A percentile compares a stretch with the other conserved stretches of the same genome.
These are phyloP conservation scores for Chaetomium tenue DNA, from an alignment of 495 filamentous ascomycete genomes.

Conservation along the genomic window DNA sequence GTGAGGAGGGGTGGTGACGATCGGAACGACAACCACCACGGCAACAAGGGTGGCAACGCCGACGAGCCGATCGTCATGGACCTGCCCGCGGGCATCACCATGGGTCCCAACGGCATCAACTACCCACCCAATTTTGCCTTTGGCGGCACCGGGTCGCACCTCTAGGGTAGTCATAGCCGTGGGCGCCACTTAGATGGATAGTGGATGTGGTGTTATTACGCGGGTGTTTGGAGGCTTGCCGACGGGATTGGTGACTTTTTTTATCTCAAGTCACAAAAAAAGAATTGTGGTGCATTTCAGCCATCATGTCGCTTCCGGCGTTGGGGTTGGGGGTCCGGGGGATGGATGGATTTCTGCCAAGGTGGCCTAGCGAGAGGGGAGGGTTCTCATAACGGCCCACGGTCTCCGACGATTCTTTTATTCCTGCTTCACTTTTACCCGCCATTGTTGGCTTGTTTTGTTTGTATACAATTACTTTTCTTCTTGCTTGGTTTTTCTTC, in stretches of 20 bases:
- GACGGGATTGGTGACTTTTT: too few relatives aligned
- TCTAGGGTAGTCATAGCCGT: background rate
- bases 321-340: too few relatives aligned
- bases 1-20: conserved; percentile 33
- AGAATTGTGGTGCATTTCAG: too few relatives aligned
- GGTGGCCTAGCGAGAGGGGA: too few relatives aligned
- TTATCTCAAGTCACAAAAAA: too few relatives aligned
- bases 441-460: background rate
- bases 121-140: conserved; percentile 35
- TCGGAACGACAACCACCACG: conserved; percentile 46
- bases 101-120: conserved; percentile 64
- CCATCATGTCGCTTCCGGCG: too few relatives aligned
- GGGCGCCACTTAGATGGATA: background rate
- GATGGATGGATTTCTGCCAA: too few relatives aligned
- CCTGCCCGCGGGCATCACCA: conserved; percentile 59
- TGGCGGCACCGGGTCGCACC: conserved; percentile 12
- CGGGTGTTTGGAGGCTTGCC: background rate
- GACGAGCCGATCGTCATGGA: conserved; percentile 50
- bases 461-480: conserved; percentile 2
- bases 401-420: too few relatives aligned
- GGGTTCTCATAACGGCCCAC: background rate
- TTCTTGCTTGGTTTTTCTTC: background rate
- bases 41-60: conserved; percentile 41
- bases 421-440: background rate
- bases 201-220: background rate